Base-by-base conservation (phyloP, 2,329 filamentous ascomycete species). In the Cephalotrichum gorgonifer region DNA sequence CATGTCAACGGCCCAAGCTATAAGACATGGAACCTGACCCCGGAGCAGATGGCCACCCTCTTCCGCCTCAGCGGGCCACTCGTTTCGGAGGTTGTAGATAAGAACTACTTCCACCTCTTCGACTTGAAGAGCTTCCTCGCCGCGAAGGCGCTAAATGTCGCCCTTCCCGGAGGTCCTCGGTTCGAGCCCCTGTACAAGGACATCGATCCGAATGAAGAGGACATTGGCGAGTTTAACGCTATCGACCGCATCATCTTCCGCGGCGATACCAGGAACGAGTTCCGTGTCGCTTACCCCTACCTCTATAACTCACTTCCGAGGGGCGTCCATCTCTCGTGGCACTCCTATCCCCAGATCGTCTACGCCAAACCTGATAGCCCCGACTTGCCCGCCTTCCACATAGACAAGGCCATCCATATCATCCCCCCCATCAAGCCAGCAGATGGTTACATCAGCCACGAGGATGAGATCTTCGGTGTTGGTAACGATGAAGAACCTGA, bases 191-290 rank as follows among this genome's bases (percentile, higher is more conserved):
- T 98, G 20, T 98, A 96, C 74, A 98, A 98, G 69, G 93, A 98
- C 59, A 90, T 98, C 53, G 90, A 98, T 64, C 93, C 93, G 2
- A 98, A 98, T 58, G 91, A 97, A 57, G 93, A 98, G 65, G 93
- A 98, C 62, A 98, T 98, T 67, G 93, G 93, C 67, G 93, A 98
- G 67, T 98, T 98, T 75, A 98, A 98, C 62, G 93, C 93, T 30
- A 98, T 98, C 58, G 93, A 98, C 61, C 88, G 94, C 57, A 98
- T 98, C 67, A 98, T 98, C 57, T 98, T 98, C 76, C 86, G 93
- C 55, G 85, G 86, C 43, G 90, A 91, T 1, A 94, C 97, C 55
- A 83, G 91, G 57, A 98, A 91, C 8, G 93, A 98, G 67, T 96
- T 94, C 60, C 83, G 91, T 43, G 93, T 98, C 41, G 89, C 89